These are phyloP conservation scores for Coix lacrymajobi DNA, from an alignment of 176 grass and related monocot species.

Conservation along the genomic window DNA sequence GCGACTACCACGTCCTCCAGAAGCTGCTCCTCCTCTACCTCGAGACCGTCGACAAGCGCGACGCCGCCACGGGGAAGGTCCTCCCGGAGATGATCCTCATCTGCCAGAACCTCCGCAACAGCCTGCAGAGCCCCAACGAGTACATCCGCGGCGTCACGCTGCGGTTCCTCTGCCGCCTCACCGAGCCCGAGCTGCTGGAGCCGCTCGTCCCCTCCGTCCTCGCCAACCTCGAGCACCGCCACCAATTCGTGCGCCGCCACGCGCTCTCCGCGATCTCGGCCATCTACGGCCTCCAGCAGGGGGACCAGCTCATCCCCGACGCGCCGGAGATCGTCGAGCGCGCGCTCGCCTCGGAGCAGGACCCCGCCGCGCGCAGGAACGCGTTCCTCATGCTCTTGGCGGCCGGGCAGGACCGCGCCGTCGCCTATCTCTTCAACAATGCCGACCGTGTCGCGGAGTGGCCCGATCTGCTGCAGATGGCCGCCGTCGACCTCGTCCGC, in stretches of 20 bases:
- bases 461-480: conserved; percentile 77
- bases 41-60: conserved; percentile 69
- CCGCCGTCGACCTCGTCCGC: conserved; percentile 55
- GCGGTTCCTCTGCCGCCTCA: conserved; percentile 65
- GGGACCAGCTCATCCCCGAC: conserved; percentile 68
- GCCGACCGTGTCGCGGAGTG: conserved; percentile 50
- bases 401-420: conserved; percentile 49
- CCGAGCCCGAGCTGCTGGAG: conserved; percentile 74
- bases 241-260: conserved; percentile 74
- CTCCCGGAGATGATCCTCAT: conserved; percentile 97
- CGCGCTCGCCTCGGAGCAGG: conserved; percentile 53
- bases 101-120: conserved; percentile 89
- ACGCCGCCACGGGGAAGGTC: conserved; percentile 36
- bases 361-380: conserved; percentile 53
- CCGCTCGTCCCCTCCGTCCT: conserved; percentile 76
- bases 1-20: conserved; percentile 70
- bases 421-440: conserved; percentile 47
- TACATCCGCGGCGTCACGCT: conserved; percentile 75
- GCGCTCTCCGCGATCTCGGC: conserved; percentile 54
- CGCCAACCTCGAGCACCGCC: conserved; percentile 71
- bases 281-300: conserved; percentile 59
- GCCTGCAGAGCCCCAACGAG: conserved; percentile 78
- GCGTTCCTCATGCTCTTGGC: conserved; percentile 65
- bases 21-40: conserved; percentile 79
- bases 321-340: conserved; percentile 58